These are phyloP conservation scores for Candida nitratophila DNA, from an alignment of 805 yeast genomes.

Conservation along the genomic window DNA sequence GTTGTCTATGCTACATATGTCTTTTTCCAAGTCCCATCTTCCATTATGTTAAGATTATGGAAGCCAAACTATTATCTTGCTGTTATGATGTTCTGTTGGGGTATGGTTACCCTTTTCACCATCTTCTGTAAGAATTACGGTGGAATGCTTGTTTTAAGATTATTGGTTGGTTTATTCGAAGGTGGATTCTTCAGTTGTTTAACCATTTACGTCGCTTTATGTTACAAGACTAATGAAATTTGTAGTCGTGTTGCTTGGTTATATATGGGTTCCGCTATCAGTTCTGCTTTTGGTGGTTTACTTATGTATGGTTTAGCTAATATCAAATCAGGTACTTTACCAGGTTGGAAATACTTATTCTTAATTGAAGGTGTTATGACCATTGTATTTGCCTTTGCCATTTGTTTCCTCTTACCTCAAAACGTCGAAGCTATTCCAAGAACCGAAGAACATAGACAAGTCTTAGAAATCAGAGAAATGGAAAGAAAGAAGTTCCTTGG, in stretches of 20 bases:
- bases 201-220: conserved; percentile 10
- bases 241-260: conserved; percentile 8
- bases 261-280: conserved; percentile 14
- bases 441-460: conserved; percentile 23
- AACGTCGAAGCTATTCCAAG: conserved; percentile 29
- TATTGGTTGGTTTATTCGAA: conserved; percentile 34
- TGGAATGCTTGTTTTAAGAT: conserved; percentile 32
- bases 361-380: conserved; percentile 25
- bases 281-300: conserved; percentile 15
- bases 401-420: conserved; percentile 10
- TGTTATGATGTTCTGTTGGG: conserved; percentile 35
- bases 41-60: conserved; percentile 33
- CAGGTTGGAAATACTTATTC: conserved; percentile 26
- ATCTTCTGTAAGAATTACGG: conserved; percentile 33
- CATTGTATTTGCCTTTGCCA: conserved; percentile 24
- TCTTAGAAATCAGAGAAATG: conserved; percentile 10
- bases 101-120: conserved; percentile 31
- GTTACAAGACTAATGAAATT: conserved; percentile 11
- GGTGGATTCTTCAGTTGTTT: conserved; percentile 30
- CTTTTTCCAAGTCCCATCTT: conserved; percentile 33
- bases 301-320: conserved; percentile 13
- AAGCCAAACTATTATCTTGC: conserved; percentile 31
- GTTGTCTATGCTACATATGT: conserved; percentile 36
- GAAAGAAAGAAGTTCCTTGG: conserved; percentile 4
- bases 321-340: conserved; percentile 3